Conservation (phyloP, 441 rosid genomes). For the Biscutella laevigata region DNA sequence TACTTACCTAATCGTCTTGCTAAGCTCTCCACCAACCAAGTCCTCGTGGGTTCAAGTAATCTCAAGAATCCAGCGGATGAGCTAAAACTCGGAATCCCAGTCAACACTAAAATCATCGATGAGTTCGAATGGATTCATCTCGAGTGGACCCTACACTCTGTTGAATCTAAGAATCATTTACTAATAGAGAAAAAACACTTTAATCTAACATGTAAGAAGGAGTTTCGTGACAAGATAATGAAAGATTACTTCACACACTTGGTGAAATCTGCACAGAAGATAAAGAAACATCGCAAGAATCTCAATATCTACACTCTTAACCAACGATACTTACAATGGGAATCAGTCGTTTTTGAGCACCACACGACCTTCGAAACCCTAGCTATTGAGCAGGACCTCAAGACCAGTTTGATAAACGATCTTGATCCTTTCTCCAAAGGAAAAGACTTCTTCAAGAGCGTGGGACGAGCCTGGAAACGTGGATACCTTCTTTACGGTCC, state of each 20-base stretch:
- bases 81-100: conserved; percentile 35
- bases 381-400: conserved; percentile 34
- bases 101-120: conserved; percentile 31
- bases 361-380: conserved; percentile 43
- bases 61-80: conserved; percentile 34
- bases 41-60: conserved; percentile 40
- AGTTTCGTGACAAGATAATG: conserved; percentile 28
- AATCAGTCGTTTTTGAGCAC: conserved; percentile 33
- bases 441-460: conserved; percentile 37
- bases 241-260: conserved; percentile 35
- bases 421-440: conserved; percentile 40
- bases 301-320: conserved; percentile 42
- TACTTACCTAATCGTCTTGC: conserved; percentile 35
- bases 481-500: conserved; percentile 55
- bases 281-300: conserved; percentile 27
- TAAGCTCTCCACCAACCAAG: conserved; percentile 28
- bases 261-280: conserved; percentile 25
- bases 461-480: conserved; percentile 52
- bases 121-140: conserved; percentile 30
- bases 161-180: too few relatives aligned
- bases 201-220: conserved; percentile 35
- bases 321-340: conserved; percentile 27
- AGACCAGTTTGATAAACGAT: conserved; percentile 29
- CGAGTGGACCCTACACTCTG: conserved; percentile 37
- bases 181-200: too few relatives aligned